Conservation (phyloP, 2,329 filamentous ascomycete species). For the Diplodia corticola region DNA sequence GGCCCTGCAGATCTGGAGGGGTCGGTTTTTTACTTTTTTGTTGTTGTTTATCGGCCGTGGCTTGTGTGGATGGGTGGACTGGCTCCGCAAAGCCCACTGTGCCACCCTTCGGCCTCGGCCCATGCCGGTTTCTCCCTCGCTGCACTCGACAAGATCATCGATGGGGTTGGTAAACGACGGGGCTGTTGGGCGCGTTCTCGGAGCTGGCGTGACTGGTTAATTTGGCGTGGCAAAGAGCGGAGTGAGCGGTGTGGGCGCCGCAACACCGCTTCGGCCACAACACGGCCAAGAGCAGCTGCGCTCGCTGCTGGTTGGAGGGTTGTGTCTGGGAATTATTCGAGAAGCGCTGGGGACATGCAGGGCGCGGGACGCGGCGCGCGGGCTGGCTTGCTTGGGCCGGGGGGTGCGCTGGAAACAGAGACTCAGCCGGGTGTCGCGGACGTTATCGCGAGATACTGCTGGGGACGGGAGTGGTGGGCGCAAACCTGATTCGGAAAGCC, state of each 20-base stretch:
- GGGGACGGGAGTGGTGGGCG: not conserved
- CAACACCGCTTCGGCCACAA: conserved; percentile 2
- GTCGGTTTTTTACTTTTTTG: not conserved
- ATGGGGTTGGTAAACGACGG: not conserved
- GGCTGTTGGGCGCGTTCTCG: not conserved
- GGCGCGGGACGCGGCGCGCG: not conserved
- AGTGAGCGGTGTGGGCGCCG: conserved; percentile 9
- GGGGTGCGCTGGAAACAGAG: not conserved
- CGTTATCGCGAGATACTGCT: not conserved
- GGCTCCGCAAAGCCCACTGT: not conserved
- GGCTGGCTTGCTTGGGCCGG: not conserved
- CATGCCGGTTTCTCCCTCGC: not conserved
- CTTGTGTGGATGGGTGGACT: not conserved
- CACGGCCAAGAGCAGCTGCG: not conserved
- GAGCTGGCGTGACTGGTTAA: conserved; percentile 12
- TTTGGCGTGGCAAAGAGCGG: conserved; percentile 8
- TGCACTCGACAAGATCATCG: not conserved
- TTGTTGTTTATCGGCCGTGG: not conserved
- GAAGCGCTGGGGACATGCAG: not conserved
- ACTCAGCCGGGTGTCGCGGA: not conserved
- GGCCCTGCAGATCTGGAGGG: conserved; percentile 2
- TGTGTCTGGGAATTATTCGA: not conserved
- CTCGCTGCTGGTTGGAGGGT: not conserved
- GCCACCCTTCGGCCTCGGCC: no score
- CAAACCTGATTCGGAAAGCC: conserved; percentile 13